Conservation (phyloP, 805 yeast species). For the Cyberlindnera euphorbiae region DNA sequence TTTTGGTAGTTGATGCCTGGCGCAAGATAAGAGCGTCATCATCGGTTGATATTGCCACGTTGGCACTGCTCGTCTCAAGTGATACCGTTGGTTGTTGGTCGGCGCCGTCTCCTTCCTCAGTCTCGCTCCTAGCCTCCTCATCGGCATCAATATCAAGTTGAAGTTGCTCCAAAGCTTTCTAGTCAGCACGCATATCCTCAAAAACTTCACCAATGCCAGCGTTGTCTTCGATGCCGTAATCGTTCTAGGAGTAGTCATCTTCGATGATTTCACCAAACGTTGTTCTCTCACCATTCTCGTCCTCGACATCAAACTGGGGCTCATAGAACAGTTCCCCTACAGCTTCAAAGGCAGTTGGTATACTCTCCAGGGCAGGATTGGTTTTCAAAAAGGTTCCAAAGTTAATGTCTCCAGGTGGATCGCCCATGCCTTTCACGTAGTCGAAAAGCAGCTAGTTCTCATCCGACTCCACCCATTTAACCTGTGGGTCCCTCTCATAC, state of each 20-base stretch:
- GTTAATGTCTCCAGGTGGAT: constrained; percentile 3
- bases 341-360: constrained; percentile 31
- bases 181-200: constrained; percentile 2
- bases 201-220: background rate
- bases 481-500: constrained; percentile 24
- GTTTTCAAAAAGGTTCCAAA: constrained; percentile 22
- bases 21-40: too few species aligned
- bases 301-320: constrained; percentile 19
- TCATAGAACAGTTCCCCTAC: constrained; percentile 27
- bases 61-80: too few species aligned
- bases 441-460: constrained; percentile 33
- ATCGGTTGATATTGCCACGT: too few species aligned
- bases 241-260: constrained; percentile 1
- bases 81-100: too few species aligned
- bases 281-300: constrained; percentile 4
- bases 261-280: constrained; percentile 8
- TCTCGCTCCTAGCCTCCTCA: constrained; percentile 3
- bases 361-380: constrained; percentile 19
- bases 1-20: constrained; percentile 5
- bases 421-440: constrained; percentile 22
- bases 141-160: background rate
- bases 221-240: too few species aligned
- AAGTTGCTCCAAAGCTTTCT: background rate
- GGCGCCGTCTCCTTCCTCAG: background rate
- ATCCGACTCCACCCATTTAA: constrained; percentile 39